These are phyloP conservation scores for Kodamaea fungicola DNA, from an alignment of 1,139 yeast species.

Conservation along the genomic window DNA sequence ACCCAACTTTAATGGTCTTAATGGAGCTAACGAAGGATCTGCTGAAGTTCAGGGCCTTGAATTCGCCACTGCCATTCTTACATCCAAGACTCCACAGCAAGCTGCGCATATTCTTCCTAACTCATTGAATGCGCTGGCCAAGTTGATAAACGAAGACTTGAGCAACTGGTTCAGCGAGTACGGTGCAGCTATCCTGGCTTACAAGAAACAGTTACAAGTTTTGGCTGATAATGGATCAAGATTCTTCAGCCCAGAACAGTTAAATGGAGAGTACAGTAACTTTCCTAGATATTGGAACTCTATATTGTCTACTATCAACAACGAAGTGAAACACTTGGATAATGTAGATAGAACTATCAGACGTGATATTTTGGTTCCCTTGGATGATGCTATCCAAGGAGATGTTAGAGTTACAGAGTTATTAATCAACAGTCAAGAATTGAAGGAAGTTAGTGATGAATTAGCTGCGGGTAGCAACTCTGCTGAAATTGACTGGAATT, in stretches of 20 bases:
- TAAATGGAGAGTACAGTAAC: conserved; percentile 47
- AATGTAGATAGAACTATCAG: conserved; percentile 50
- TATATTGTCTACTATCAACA: conserved; percentile 47
- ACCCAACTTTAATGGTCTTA: conserved; percentile 1
- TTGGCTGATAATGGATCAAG: conserved; percentile 12
- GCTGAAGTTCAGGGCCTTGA: conserved; percentile 6
- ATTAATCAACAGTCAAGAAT: conserved; percentile 39
- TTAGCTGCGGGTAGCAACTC: conserved; percentile 13
- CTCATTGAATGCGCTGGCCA: conserved; percentile 20
- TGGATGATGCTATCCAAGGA: conserved; percentile 49
- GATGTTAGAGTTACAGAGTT: conserved; percentile 50
- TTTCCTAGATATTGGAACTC: conserved; percentile 58
- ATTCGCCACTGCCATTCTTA: conserved; percentile 41
- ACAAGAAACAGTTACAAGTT: conserved; percentile 12
- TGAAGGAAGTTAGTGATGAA: conserved; percentile 31
- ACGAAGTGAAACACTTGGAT: conserved; percentile 53
- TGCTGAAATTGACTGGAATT: conserved; percentile 60
- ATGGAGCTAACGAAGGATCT: conserved; percentile 2
- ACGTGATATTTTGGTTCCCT: conserved; percentile 53
- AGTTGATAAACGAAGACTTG: conserved; percentile 12
- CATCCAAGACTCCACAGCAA: conserved; percentile 42
- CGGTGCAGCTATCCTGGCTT: conserved; percentile 10
- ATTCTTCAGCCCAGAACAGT: conserved; percentile 11
- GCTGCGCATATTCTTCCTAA: conserved; percentile 41
- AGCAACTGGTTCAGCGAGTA: conserved; percentile 15